Percentiles rank a stretch among this genome's conserved stretches.
phyloP scores from a whole-genome alignment of 2,329 filamentous ascomycete genomes.

The Aspergillus chevalieri region DNA sequence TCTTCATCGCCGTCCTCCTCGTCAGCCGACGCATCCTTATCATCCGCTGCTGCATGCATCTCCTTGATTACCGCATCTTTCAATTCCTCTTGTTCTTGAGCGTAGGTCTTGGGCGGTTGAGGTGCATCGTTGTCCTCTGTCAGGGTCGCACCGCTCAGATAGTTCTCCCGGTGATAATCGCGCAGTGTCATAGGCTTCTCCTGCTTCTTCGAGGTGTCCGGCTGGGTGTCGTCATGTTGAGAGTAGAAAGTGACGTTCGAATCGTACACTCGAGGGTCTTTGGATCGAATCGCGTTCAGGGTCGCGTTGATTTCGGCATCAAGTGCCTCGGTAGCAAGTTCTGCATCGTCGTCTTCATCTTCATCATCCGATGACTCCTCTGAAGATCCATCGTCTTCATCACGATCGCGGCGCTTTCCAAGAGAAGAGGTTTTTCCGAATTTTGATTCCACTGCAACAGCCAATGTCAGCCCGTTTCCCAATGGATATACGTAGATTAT shows the following conservation, averaged over 20 bases:
- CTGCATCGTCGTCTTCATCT: constrained; percentile 83
- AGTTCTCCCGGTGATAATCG: constrained; percentile 87
- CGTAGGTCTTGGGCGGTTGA: constrained; percentile 62
- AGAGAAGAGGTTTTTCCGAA: constrained; percentile 49
- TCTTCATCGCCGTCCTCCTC: constrained; percentile 58
- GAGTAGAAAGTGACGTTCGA: constrained; percentile 71
- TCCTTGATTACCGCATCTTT: constrained; percentile 72
- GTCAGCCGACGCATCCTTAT: constrained; percentile 43
- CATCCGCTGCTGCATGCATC: constrained; percentile 61
- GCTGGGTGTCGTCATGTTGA: constrained; percentile 48
- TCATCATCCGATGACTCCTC: constrained; percentile 65
- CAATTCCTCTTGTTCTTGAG: constrained; percentile 78
- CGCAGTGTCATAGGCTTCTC: constrained; percentile 79
- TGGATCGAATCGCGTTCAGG: constrained; percentile 77
- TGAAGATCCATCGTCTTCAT: constrained; percentile 46
- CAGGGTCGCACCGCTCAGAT: constrained; percentile 66
- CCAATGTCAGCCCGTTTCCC: constrained; percentile 3
- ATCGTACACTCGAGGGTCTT: constrained; percentile 89
- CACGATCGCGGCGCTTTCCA: constrained; percentile 31
- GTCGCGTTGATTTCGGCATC: constrained; percentile 85
- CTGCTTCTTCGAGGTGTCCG: constrained; percentile 48
- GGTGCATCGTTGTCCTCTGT: constrained; percentile 42
- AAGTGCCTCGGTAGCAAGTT: constrained; percentile 75
- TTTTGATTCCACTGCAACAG: constrained; percentile 75
- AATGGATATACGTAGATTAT: neutral